Evolutionary conservation across 257 asterid genomes (phyloP), one percentile per base, ranked within the genome.

Genomic region (Cruciata laevipes): DNA sequence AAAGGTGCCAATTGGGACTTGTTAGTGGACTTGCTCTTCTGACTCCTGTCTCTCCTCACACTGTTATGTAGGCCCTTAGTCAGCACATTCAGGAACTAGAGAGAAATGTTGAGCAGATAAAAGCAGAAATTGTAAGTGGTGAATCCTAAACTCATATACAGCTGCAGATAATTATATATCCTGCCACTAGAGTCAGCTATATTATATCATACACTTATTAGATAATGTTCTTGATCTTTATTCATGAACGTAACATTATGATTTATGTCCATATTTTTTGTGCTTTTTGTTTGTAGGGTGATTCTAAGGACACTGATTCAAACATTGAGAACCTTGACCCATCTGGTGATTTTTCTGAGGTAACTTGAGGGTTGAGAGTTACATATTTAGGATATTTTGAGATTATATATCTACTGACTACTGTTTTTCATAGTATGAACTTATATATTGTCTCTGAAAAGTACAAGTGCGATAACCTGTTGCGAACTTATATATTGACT

Each of bases 61-160:
- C 71, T 67, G 65, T 42, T 74, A 61, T 75, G 75, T 74, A 93
- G 97, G 99, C 95, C 80, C 95, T 93, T 75, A 90, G 95, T 77
- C 89, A 93, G 85, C 98, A 92, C 82, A 92, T 92, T 73, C 67
- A 85, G 47, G 99, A 88, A 77, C 83, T 93, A 83, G 97, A 90
- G 87, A 79, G 69, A 32, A 80, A 71, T 61, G 87, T 90, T 77
- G 91, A 83, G 86, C 96, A 90, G 82, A 81, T 80, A 58, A 84
- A 74, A 77, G 71, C 76, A 73, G 82, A 90, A 70, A 86, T 90
- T 55, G 98, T 92, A 83, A 86, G 97, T 78, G 63, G 47, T 47
- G 55, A 33, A 59, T 67, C 64, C 71, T 65, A 42, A 69, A 42
- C 38, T 51, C 56, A 59, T 33, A 24, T n/a, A n/a, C 32, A 59